Percentiles rank a stretch among this genome's conserved stretches.
Conservation (phyloP, 192 early-diverging fungal genomes). For the Linnemannia schmuckeri region DNA sequence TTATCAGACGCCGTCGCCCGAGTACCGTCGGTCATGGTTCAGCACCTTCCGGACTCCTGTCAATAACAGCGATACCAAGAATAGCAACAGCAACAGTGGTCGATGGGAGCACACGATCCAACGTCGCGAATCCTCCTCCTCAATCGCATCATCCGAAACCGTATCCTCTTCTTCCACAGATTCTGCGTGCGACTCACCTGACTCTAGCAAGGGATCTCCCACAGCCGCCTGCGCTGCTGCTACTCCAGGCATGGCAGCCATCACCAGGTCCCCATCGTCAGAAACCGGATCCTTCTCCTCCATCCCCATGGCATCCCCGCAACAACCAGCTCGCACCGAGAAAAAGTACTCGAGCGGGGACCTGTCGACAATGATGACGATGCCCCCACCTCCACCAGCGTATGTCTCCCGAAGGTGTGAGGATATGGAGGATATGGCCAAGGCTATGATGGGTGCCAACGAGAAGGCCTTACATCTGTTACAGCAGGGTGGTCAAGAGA, state of each 20-base stretch:
- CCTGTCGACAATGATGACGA: neutral
- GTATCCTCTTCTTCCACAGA: slow-evolving; percentile 26
- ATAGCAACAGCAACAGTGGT: neutral
- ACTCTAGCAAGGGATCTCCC: too few species aligned
- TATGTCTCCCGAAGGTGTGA: slow-evolving; percentile 24
- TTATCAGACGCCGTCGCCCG: slow-evolving; percentile 6
- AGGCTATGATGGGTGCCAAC: neutral
- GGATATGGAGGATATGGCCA: neutral
- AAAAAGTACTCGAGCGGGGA: neutral
- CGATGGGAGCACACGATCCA: slow-evolving; percentile 12
- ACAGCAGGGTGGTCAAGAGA: neutral
- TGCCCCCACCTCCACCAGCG: slow-evolving; percentile 24
- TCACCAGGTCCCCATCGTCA: neutral
- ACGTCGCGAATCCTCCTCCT: slow-evolving; percentile 21
- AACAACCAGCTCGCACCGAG: neutral
- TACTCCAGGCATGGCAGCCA: neutral
- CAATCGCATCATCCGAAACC: slow-evolving; percentile 30
- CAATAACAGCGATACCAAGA: neutral
- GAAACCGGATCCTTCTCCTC: neutral
- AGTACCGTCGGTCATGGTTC: slow-evolving; percentile 22
- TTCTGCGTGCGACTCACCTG: neutral
- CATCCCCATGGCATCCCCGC: neutral
- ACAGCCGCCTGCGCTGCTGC: neutral
- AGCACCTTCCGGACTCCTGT: neutral
- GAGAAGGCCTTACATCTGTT: neutral